Evolutionary conservation across 2,329 filamentous ascomycete genomes (phyloP).

Genomic region (Diaporthe destruens): DNA sequence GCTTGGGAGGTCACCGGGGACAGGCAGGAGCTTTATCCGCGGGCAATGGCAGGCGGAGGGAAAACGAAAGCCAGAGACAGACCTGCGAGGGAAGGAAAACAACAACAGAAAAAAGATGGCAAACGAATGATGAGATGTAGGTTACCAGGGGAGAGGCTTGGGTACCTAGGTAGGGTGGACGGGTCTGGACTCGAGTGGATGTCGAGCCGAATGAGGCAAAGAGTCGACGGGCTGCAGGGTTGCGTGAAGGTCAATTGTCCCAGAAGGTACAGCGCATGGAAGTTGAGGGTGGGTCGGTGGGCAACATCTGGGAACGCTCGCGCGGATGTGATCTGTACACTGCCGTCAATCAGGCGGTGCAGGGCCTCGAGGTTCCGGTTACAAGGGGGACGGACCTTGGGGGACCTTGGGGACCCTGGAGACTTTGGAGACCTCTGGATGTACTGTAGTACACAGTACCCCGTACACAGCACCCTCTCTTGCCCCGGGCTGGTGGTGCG

Average conservation of each 20-base stretch:
- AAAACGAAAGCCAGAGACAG: slow-evolving; percentile 28
- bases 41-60: slow-evolving; percentile 12
- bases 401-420: too few relatives aligned
- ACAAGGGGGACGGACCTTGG: slow-evolving; percentile 22
- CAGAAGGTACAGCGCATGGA: slow-evolving; percentile 37
- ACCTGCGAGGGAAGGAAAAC: slow-evolving; percentile 31
- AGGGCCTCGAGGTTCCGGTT: slow-evolving; percentile 20
- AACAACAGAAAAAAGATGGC: slow-evolving; percentile 35
- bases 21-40: slow-evolving; percentile 23
- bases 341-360: slow-evolving; percentile 39
- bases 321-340: slow-evolving; percentile 38
- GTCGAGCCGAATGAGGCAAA: slow-evolving; percentile 36
- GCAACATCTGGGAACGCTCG: slow-evolving; percentile 35
- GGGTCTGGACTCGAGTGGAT: slow-evolving; percentile 37
- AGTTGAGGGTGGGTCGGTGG: slow-evolving; percentile 37
- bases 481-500: slow-evolving; percentile 7
- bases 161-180: slow-evolving; percentile 32
- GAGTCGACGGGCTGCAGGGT: slow-evolving; percentile 35
- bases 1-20: slow-evolving; percentile 38
- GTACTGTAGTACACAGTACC: too few relatives aligned
- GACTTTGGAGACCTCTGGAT: too few relatives aligned
- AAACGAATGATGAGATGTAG: slow-evolving; percentile 40
- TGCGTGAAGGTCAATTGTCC: slow-evolving; percentile 34
- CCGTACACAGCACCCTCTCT: background rate
- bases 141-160: slow-evolving; percentile 23